phyloP scores from a whole-genome alignment of 352 stramenopile species.

The Peronospora belbahrii region DNA sequence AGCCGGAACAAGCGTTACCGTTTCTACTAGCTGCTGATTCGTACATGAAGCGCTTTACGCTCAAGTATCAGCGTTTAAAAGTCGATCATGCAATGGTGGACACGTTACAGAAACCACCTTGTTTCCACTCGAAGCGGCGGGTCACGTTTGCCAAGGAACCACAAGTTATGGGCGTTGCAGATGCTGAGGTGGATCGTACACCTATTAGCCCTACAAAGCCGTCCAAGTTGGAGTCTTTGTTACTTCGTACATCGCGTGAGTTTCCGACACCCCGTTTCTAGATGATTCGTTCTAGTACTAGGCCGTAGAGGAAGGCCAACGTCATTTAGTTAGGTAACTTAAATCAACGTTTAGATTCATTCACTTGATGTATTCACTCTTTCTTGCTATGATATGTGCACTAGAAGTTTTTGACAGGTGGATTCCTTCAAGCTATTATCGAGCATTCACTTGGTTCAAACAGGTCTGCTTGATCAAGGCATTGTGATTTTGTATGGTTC shows the following conservation, averaged over 20 bases:
- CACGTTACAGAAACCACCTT: constrained; percentile 37
- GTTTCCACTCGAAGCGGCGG: too few species aligned
- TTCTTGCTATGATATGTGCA: too few species aligned
- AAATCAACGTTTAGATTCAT: constrained; percentile 6
- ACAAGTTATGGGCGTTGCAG: constrained; percentile 59
- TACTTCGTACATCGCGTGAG: constrained; percentile 75
- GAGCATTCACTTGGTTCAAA: too few species aligned
- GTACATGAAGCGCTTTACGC: constrained; percentile 86
- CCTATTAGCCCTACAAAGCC: constrained; percentile 68
- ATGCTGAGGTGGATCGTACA: constrained; percentile 65
- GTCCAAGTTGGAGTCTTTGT: constrained; percentile 75
- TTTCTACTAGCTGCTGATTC: constrained; percentile 76
- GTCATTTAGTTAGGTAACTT: constrained; percentile 31
- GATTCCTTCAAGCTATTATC: too few species aligned
- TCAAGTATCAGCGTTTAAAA: constrained; percentile 83
- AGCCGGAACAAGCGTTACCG: constrained; percentile 67
- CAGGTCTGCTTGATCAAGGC: constrained; percentile 1
- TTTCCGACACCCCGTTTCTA: constrained; percentile 75
- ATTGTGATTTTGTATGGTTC: too few species aligned
- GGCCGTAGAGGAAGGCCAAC: constrained; percentile 21
- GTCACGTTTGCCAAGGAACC: constrained; percentile 63
- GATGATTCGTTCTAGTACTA: constrained; percentile 18
- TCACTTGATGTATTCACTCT: background rate
- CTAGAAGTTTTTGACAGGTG: too few species aligned
- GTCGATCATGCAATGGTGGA: constrained; percentile 81